Base-by-base conservation (phyloP, 805 yeast species). In the Starmera caribaea region DNA sequence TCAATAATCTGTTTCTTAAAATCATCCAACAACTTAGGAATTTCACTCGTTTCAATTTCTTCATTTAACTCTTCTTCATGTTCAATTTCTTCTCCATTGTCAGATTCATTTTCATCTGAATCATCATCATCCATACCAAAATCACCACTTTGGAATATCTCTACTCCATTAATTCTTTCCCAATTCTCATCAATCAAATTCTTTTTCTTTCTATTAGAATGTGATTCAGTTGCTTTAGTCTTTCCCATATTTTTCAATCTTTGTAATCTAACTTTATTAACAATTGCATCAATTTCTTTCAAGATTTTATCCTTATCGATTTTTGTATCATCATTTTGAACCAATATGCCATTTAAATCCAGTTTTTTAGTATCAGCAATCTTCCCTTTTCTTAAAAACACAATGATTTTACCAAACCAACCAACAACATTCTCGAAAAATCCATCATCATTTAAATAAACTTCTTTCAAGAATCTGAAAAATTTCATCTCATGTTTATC, bases 361-460 rank as follows among this genome's bases (percentile, higher is more conserved):
- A 84, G 48, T 41, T 67, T 61, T 36, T 67, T 61, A 6, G 16
- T 30, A 43, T 45, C 13, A 47, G 47, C 14, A 14, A 55, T 61
- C 51, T 71, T 79, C 41, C 89, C 85, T 38, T 68, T 65, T 41
- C 84, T 71, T 38, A 89, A 61, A 45, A 85, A 75, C 11, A 65
- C 62, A 24, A 88, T 63, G 38, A 87, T 76, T 15, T 68, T 63
- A 42, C 82, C 76, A 35, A 86, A 66, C 97, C 97, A 90, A 6
- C 59, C 58, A 35, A 86, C 69, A 38, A 92, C 62, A 4, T 78
- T 77, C 38, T 79, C 76, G 61, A 90, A 90, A 5, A 90, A 62
- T 5, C 78, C 74, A 28, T 74, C 73, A 53, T 90, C 97, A 46
- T 83, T 76, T n/a, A 69, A 45, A 57, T 89, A 88, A n/a, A 88